These are phyloP conservation scores for Venturiaceae sp. DNA, from an alignment of 2,329 filamentous ascomycete species.

Conservation along the genomic window DNA sequence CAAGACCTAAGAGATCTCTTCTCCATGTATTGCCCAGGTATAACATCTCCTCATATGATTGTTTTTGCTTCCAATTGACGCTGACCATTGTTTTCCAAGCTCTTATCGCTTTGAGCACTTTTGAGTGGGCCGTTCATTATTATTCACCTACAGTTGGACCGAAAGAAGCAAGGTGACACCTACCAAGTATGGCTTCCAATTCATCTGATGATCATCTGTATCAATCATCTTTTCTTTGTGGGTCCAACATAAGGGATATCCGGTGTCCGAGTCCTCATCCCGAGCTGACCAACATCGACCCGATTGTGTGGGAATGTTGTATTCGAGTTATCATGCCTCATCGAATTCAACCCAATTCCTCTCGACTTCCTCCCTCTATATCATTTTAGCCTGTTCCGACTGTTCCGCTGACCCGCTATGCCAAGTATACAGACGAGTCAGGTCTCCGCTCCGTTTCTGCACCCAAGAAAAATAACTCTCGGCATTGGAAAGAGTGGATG, in stretches of 20 bases:
- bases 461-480: not conserved
- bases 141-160: not conserved
- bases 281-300: no score
- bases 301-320: no score
- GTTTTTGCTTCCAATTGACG: not conserved
- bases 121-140: no score
- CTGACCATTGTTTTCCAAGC: not conserved
- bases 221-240: not conserved
- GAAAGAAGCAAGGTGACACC: not conserved
- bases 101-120: no score
- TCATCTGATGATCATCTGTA: not conserved
- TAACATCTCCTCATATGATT: not conserved
- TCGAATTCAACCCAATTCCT: no score
- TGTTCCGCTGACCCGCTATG: not conserved
- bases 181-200: not conserved
- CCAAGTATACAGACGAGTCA: not conserved
- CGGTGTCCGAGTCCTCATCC: no score
- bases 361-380: no score
- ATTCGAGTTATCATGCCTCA: no score
- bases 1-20: not conserved
- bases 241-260: no score
- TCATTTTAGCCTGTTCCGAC: not conserved
- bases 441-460: not conserved
- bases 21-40: not conserved
- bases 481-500: not conserved